phyloP scores from a whole-genome alignment of 148 eudicot species.

The Vaccinium darrowii region DNA sequence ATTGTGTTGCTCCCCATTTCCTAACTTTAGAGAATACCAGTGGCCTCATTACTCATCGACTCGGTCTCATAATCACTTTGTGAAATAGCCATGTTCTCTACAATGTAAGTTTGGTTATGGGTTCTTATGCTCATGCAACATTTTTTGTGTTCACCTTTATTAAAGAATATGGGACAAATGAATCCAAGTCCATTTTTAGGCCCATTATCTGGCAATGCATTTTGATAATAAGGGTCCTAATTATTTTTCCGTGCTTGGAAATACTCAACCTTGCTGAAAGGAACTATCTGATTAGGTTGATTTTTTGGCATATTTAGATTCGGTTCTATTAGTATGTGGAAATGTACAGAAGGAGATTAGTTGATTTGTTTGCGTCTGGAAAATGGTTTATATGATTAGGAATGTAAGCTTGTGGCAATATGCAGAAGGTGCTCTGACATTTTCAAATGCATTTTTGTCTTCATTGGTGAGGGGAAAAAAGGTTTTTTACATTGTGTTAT shows the following conservation, averaged over 20 bases:
- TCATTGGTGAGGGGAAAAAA: background rate
- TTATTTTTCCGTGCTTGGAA: background rate
- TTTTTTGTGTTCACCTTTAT: background rate
- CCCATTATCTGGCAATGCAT: background rate
- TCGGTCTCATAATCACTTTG: background rate
- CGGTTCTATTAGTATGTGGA: background rate
- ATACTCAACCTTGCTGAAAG: background rate
- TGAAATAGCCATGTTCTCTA: background rate
- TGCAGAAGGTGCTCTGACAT: background rate
- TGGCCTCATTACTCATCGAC: background rate
- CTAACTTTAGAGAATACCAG: background rate
- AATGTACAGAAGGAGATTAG: background rate
- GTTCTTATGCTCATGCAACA: background rate
- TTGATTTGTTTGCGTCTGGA: background rate
- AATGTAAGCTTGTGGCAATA: background rate
- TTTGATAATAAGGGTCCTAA: background rate
- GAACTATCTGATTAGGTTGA: background rate
- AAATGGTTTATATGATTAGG: background rate
- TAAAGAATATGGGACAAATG: background rate
- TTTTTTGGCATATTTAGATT: no score
- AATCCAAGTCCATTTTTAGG: background rate
- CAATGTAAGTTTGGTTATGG: background rate
- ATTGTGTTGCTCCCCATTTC: constrained; percentile 1
- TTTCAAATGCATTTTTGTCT: background rate
- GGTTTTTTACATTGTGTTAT: background rate